These are phyloP conservation scores for Halenospora varia DNA, from an alignment of 495 filamentous ascomycete species.

Conservation along the genomic window DNA sequence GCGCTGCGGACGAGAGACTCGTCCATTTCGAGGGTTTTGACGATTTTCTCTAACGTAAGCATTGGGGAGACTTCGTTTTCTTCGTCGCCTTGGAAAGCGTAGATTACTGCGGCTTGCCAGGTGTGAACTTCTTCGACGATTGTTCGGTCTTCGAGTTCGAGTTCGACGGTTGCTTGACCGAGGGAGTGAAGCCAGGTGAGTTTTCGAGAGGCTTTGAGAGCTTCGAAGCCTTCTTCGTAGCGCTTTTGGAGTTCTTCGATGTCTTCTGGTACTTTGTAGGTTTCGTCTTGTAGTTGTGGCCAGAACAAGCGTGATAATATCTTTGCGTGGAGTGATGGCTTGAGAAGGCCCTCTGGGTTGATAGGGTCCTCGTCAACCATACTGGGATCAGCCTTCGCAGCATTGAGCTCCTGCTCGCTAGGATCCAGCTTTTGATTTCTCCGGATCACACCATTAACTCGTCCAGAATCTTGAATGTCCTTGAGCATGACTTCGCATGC, in stretches of 20 bases:
- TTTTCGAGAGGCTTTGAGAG: slow-evolving; percentile 74
- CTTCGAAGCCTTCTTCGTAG: slow-evolving; percentile 76
- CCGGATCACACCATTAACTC: slow-evolving; percentile 62
- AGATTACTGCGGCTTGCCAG: slow-evolving; percentile 87
- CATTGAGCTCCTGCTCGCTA: slow-evolving; percentile 19
- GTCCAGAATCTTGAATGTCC: slow-evolving; percentile 83
- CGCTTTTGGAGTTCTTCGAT: slow-evolving; percentile 59
- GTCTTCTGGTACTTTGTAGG: slow-evolving; percentile 63
- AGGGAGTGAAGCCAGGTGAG: slow-evolving; percentile 83
- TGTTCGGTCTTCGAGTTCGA: slow-evolving; percentile 78
- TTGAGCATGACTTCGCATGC: slow-evolving; percentile 95
- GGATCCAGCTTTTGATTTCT: slow-evolving; percentile 31
- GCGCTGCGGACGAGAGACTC: slow-evolving; percentile 69
- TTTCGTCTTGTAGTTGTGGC: slow-evolving; percentile 76
- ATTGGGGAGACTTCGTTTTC: slow-evolving; percentile 16
- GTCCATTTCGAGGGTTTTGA: slow-evolving; percentile 67
- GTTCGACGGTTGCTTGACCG: slow-evolving; percentile 73
- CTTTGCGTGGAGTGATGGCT: slow-evolving; percentile 64
- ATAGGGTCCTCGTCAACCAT: background rate
- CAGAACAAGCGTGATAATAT: slow-evolving; percentile 94
- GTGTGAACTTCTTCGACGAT: slow-evolving; percentile 70
- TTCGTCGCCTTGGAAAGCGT: slow-evolving; percentile 65
- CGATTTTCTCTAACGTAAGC: slow-evolving; percentile 58
- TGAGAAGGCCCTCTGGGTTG: slow-evolving; percentile 12
- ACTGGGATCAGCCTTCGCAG: background rate